Evolutionary conservation across 108 stramenopile genomes (phyloP), one percentile per base, ranked within the genome.

Genomic region (Skeletonema tropicum): DNA sequence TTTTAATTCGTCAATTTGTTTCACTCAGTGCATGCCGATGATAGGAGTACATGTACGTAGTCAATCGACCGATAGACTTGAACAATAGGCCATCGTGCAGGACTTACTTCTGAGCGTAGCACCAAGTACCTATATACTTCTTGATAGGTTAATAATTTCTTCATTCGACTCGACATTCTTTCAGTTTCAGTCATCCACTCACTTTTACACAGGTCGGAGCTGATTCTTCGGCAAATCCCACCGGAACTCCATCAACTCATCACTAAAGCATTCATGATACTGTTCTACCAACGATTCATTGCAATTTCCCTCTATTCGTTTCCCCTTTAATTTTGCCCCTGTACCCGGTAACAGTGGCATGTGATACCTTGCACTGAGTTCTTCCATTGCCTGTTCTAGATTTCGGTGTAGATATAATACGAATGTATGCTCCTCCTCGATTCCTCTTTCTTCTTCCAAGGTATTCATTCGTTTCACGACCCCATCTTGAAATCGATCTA

Each of bases 191-290:
- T n/a, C n/a, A n/a, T n/a, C n/a, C n/a, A n/a, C n/a, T n/a, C n/a
- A n/a, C n/a, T n/a, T n/a, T n/a, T n/a, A n/a, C n/a, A n/a, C n/a
- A n/a, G n/a, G n/a, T n/a, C n/a, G n/a, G 26, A 29, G 26, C 42
- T 45, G 15, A 55, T 55, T 55, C 52, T 62, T 33, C 61, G n/a
- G 21, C 61, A 38, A 62, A 68, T 49, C 55, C 65, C 36, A 74
- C 15, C 46, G 59, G 33, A 79, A 57, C 25, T 79, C 46, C 71
- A 64, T 79, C 66, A 79, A 60, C 61, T 35, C 11, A 15, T 66
- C 64, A 64, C 71, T 79, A 39, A 79, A 79, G 55, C 78, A 79
- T 9, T 68, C 71, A 64, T 79, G 78, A 66, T 46, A 79, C 48
- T 46, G 62, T 13, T 73, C 48, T 67, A 79, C 60, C 66, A 79